Percentiles rank a stretch among this genome's conserved stretches.
Evolutionary conservation across 23 red algal genomes (phyloP).

Genomic region (Gracilaria domingensis): DNA sequence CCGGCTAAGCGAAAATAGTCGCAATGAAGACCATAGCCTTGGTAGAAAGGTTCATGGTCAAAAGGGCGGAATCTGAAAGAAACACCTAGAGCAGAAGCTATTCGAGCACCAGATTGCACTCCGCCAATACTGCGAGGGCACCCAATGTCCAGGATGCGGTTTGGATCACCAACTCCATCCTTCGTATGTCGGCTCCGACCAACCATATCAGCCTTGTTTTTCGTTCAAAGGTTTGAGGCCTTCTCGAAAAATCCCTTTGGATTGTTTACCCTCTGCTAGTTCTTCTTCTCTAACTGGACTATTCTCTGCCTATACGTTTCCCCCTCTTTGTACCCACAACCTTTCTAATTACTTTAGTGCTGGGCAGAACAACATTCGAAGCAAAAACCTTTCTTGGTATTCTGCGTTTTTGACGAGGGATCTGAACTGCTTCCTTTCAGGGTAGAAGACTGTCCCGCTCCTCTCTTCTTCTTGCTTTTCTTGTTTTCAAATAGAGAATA

Average conservation of each 20-base stretch:
- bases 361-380: neutral
- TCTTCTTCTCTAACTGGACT: neutral
- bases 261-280: neutral
- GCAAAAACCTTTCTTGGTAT: neutral
- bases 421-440: neutral
- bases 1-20: neutral
- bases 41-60: slow-evolving; percentile 13
- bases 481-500: neutral
- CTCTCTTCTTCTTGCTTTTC: neutral
- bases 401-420: neutral
- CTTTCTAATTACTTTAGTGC: neutral
- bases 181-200: neutral
- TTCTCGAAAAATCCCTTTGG: neutral
- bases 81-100: neutral
- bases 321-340: neutral
- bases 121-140: neutral
- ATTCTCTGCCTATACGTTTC: neutral
- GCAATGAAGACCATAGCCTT: slow-evolving; percentile 19
- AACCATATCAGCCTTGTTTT: neutral
- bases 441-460: neutral
- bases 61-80: neutral
- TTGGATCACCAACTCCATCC: neutral
- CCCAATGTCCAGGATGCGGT: neutral
- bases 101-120: neutral
- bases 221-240: neutral